phyloP scores from a whole-genome alignment of 164 flowering plant genomes.

The Chimonanthus salicifolius region DNA sequence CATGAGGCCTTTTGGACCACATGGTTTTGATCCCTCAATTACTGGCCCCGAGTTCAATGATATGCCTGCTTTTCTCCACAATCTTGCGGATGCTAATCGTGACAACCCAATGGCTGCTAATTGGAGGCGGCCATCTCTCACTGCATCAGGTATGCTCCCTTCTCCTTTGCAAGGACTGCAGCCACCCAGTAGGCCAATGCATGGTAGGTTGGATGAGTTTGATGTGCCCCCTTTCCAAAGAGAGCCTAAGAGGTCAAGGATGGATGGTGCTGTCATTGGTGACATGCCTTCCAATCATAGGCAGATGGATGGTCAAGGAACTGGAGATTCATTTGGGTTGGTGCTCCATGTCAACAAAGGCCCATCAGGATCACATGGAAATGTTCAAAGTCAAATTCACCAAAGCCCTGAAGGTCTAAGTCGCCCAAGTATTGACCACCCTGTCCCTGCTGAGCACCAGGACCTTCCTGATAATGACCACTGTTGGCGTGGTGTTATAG shows the following conservation, averaged over 20 bases:
- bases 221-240: slow-evolving; percentile 54
- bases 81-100: slow-evolving; percentile 26
- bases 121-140: slow-evolving; percentile 64
- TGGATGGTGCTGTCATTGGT: slow-evolving; percentile 39
- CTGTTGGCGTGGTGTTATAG: slow-evolving; percentile 91
- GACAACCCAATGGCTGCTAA: slow-evolving; percentile 31
- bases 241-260: slow-evolving; percentile 72
- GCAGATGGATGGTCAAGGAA: slow-evolving; percentile 31
- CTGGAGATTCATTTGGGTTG: slow-evolving; percentile 26
- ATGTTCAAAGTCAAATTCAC: slow-evolving; percentile 28
- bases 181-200: slow-evolving; percentile 29
- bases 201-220: slow-evolving; percentile 64
- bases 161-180: slow-evolving; percentile 28
- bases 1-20: slow-evolving; percentile 55
- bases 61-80: slow-evolving; percentile 24
- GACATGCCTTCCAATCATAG: slow-evolving; percentile 32
- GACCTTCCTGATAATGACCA: slow-evolving; percentile 42
- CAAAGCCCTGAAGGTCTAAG: slow-evolving; percentile 33
- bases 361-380: slow-evolving; percentile 20
- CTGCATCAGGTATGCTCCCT: slow-evolving; percentile 5
- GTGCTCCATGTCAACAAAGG: slow-evolving; percentile 30
- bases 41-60: slow-evolving; percentile 48
- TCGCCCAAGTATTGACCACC: slow-evolving; percentile 22
- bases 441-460: slow-evolving; percentile 14
- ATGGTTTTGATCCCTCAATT: slow-evolving; percentile 41